phyloP scores from a whole-genome alignment of 331 rosid species.

The Phaseolus coccineus region DNA sequence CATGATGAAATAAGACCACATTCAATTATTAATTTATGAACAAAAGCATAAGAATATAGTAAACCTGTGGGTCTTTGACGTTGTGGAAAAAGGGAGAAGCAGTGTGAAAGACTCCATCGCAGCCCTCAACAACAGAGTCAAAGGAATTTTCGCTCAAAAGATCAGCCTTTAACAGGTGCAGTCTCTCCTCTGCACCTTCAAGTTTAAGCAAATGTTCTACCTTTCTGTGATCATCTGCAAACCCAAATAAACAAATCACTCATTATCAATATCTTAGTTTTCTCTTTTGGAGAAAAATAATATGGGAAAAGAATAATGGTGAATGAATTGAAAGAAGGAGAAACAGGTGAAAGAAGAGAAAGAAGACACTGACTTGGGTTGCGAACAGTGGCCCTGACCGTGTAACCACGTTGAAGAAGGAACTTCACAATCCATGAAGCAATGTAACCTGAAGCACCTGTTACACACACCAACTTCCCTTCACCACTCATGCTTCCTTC shows the following conservation, averaged over 20 bases:
- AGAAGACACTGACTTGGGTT: constrained; percentile 59
- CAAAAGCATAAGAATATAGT: background rate
- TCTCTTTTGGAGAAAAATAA: no score
- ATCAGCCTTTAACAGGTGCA: constrained; percentile 62
- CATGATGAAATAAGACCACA: background rate
- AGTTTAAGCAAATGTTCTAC: constrained; percentile 54
- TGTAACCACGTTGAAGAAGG: constrained; percentile 83
- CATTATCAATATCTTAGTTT: background rate
- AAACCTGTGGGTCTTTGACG: constrained; percentile 68
- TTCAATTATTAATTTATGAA: background rate
- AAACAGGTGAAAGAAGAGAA: background rate
- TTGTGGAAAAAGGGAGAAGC: constrained; percentile 66
- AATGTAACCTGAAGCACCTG: constrained; percentile 85
- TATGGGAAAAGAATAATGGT: background rate
- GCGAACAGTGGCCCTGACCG: constrained; percentile 85
- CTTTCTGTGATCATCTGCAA: constrained; percentile 45
- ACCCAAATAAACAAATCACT: background rate
- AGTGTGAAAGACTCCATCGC: constrained; percentile 81
- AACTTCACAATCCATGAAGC: constrained; percentile 88
- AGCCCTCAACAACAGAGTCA: constrained; percentile 66
- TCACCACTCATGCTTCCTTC: constrained; percentile 51
- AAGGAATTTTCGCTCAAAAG: constrained; percentile 75
- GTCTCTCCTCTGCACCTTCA: constrained; percentile 72
- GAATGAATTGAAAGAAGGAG: background rate
- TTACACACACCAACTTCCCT: constrained; percentile 76